Evolutionary conservation across 345 rosid genomes (phyloP).

Genomic region (Chamaenerion angustifolium): DNA sequence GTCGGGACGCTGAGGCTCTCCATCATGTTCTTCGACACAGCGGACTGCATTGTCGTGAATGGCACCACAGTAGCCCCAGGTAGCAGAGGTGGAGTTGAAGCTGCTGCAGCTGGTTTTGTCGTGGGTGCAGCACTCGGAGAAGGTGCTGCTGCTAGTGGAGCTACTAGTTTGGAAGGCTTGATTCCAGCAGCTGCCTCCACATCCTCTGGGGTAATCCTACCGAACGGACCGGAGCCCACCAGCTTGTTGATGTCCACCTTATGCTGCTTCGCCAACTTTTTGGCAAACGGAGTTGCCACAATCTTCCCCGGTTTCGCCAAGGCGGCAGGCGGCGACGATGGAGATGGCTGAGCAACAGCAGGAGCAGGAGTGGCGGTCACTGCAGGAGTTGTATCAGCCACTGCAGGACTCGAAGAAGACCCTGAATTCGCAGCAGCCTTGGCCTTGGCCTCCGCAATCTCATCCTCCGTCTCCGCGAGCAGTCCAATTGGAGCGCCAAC

Average conservation of each 20-base stretch:
- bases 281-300: conserved; percentile 70
- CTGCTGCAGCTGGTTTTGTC: conserved; percentile 15
- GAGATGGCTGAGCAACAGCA: conserved; percentile 22
- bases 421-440: conserved; percentile 41
- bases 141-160: conserved; percentile 21
- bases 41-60: conserved; percentile 79
- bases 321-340: conserved; percentile 26
- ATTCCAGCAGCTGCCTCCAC: conserved; percentile 74
- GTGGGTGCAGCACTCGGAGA: conserved; percentile 10
- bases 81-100: conserved; percentile 14
- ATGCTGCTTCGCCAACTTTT: conserved; percentile 82
- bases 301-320: conserved; percentile 27
- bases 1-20: conserved; percentile 80
- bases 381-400: conserved; percentile 11
- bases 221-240: conserved; percentile 64
- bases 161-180: conserved; percentile 32
- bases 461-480: conserved; percentile 77
- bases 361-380: conserved; percentile 41
- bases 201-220: conserved; percentile 68
- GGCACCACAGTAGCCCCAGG: conserved; percentile 74
- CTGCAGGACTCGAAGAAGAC: conserved; percentile 17
- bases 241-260: conserved; percentile 60
- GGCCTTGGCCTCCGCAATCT: conserved; percentile 72
- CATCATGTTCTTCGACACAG: conserved; percentile 77
- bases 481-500: conserved; percentile 82